Base-by-base conservation (phyloP, 768 basidiomycete genomes). In the Tulasnella sp. region DNA sequence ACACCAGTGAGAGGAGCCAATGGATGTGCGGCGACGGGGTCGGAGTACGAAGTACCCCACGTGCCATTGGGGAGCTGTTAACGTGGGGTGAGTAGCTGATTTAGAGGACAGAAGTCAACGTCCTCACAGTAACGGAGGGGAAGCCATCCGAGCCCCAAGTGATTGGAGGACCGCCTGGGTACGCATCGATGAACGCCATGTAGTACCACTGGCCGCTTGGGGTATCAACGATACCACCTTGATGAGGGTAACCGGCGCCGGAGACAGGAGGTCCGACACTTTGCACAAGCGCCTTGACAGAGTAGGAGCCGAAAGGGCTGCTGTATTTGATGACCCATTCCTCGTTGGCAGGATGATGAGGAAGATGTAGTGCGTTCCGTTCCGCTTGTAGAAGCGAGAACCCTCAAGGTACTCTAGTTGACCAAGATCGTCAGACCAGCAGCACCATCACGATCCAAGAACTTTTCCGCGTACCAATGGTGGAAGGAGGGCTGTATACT, bases 331-430 rank as follows among this genome's bases (percentile, higher is more conserved):
- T 29, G 37, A 73, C 49, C 31, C 40, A 77, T 37, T 69, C 69
- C 37, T 38, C 72, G 31, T 34, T 52, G 34, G 69, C n/a, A 7
- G 45, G 76, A 31, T 49, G 40, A 25, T 64, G 22, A 39, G 29
- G 31, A 77, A 37, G 52, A 77, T 72, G 72, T 74, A 73, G 42
- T 77, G 73, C 3, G 29, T 37, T 17, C 76, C 71, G 72, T 74
- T 77, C 39, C 25, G 22, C 14, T 73, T 54, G 45, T 73, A 72
- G 17, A 72, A n/a, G 39, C 76, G 76, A 39, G 76, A 42, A n/a
- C 76, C 76, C 45, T 73, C 76, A 14, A 72, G 25, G 29, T 71
- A 72, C 36, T 39, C 76, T 45, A 34, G 25, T 37, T 25, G 74
- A 8, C 2, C 40, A 40, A 22, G 49, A 39, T 12, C 4, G 34